These are phyloP conservation scores for Ganoderma sinense DNA, from an alignment of 1,284 basidiomycete genomes.

Conservation along the genomic window DNA sequence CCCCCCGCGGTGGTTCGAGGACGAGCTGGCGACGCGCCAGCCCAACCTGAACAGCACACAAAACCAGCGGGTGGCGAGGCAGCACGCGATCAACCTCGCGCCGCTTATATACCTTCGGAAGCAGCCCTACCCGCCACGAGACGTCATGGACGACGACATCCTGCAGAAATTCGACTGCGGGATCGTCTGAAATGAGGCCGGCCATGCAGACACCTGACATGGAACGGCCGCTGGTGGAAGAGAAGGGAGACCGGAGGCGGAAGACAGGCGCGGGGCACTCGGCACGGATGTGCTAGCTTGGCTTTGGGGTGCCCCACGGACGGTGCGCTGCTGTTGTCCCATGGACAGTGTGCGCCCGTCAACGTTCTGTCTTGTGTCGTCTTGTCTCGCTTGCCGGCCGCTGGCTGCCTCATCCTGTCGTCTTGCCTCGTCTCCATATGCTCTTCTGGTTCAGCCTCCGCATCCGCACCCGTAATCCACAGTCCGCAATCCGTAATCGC, in stretches of 20 bases:
- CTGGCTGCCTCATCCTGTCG: background rate
- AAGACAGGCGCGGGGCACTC: background rate
- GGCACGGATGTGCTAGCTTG: background rate
- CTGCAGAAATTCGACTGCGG: constrained; percentile 29
- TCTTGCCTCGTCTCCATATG: background rate
- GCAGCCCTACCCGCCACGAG: constrained; percentile 30
- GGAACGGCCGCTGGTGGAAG: background rate
- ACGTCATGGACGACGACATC: constrained; percentile 29
- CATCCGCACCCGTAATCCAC: background rate
- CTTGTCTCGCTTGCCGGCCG: background rate
- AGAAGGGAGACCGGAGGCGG: constrained; percentile 1
- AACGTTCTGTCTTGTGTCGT: constrained; percentile 9
- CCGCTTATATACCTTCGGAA: constrained; percentile 31
- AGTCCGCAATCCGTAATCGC: background rate
- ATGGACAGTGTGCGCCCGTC: background rate
- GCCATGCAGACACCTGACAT: background rate
- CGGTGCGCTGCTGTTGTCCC: background rate
- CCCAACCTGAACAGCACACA: constrained; percentile 21
- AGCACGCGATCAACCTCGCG: constrained; percentile 26
- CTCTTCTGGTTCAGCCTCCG: background rate
- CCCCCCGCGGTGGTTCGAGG: constrained; percentile 26
- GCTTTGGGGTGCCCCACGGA: background rate
- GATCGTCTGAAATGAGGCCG: constrained; percentile 10
- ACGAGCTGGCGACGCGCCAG: constrained; percentile 27
- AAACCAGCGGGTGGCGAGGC: constrained; percentile 10